These are phyloP conservation scores for Hericium coralloides DNA, from an alignment of 768 basidiomycete species.

Conservation along the genomic window DNA sequence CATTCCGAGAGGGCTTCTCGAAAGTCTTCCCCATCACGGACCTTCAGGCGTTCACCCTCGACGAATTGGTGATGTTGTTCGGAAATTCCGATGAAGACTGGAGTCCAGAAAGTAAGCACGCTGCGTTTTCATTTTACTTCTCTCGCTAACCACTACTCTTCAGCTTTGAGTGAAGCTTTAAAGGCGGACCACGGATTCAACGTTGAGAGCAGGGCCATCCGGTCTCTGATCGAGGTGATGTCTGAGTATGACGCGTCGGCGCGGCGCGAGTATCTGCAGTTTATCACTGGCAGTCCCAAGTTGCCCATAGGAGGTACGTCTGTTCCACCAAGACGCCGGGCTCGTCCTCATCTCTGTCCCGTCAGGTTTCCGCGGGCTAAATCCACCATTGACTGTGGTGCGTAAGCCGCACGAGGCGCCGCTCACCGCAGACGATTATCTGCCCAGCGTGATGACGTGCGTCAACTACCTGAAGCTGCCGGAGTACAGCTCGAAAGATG, in stretches of 20 bases:
- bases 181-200: conserved; percentile 99
- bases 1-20: conserved; percentile 91
- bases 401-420: conserved; percentile 94
- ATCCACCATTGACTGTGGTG: conserved; percentile 91
- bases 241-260: conserved; percentile 62
- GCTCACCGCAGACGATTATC: conserved; percentile 84
- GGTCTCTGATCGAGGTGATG: conserved; percentile 82
- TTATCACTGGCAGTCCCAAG: conserved; percentile 96
- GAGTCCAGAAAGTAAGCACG: conserved; percentile 73
- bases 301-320: conserved; percentile 85
- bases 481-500: conserved; percentile 82
- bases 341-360: not conserved
- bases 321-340: not conserved
- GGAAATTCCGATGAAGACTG: conserved; percentile 98
- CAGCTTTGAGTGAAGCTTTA: conserved; percentile 81
- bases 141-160: conserved; percentile 6
- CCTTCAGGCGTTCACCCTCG: conserved; percentile 84
- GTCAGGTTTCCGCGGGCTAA: conserved; percentile 87
- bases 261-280: conserved; percentile 87
- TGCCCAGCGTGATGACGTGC: conserved; percentile 98
- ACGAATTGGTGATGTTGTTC: conserved; percentile 93
- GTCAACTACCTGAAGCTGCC: conserved; percentile 95
- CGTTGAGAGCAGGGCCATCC: conserved; percentile 85
- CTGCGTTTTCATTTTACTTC: not conserved
- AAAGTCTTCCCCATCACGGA: conserved; percentile 94